Evolutionary conservation across 148 eudicot species (phyloP).

Genomic region (Nepenthes gracilis): DNA sequence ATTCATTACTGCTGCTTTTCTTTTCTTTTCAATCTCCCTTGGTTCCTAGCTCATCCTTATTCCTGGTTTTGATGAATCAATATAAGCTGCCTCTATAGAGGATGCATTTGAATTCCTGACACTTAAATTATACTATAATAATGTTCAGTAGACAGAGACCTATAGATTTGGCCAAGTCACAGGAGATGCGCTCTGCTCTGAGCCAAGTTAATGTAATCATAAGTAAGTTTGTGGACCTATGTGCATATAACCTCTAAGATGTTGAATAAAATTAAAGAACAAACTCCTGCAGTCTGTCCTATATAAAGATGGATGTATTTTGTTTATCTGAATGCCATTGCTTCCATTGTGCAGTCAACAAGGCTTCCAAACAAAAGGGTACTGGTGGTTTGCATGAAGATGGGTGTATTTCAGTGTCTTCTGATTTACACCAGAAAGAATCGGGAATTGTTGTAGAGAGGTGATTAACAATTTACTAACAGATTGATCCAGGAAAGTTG

Average conservation of each 20-base stretch:
- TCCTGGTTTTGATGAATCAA: too few species aligned
- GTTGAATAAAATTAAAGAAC: background rate
- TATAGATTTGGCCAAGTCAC: conserved; percentile 31
- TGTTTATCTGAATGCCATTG: background rate
- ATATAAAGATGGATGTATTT: background rate
- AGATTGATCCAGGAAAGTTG: background rate
- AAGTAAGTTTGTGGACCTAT: conserved; percentile 11
- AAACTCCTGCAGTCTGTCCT: background rate
- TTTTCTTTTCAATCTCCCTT: too few species aligned
- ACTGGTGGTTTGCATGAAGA: conserved; percentile 14
- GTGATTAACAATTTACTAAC: conserved; percentile 6
- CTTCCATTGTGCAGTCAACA: conserved; percentile 16
- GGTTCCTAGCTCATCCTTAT: too few species aligned
- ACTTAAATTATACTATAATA: too few species aligned
- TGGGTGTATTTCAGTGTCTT: conserved; percentile 17
- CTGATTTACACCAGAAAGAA: conserved; percentile 17
- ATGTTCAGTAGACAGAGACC: conserved; percentile 28
- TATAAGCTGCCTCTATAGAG: background rate
- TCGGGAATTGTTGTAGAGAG: conserved; percentile 13
- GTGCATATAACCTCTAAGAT: background rate
- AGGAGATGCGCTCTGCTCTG: conserved; percentile 25
- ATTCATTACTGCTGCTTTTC: too few species aligned
- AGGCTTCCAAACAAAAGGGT: conserved; percentile 16
- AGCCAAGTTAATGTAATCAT: conserved; percentile 20
- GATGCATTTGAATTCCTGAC: background rate